Percentiles rank a stretch among this genome's conserved stretches.
Conservation (phyloP, 2,329 filamentous ascomycete species). For the Epichloe gansuensis region DNA sequence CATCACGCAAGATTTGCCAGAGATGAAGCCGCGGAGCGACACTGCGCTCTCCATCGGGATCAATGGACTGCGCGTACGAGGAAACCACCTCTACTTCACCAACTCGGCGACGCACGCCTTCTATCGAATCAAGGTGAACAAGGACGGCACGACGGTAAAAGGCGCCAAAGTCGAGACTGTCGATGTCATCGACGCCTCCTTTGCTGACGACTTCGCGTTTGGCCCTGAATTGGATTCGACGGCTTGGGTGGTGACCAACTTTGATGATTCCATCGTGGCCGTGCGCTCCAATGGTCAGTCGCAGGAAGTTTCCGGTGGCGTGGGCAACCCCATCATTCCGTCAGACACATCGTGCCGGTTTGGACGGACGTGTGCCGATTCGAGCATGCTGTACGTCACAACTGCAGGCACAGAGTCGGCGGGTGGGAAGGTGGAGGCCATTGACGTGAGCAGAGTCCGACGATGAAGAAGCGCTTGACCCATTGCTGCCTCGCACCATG, state of each 20-base stretch:
- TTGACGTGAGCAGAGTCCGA: neutral
- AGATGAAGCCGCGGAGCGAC: constrained; percentile 29
- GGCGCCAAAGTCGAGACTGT: constrained; percentile 8
- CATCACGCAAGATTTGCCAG: constrained; percentile 10
- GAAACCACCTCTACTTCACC: constrained; percentile 32
- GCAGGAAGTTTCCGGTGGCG: neutral
- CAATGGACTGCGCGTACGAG: constrained; percentile 27
- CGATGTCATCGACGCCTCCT: constrained; percentile 3
- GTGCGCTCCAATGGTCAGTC: constrained; percentile 3
- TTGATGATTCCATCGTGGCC: constrained; percentile 6
- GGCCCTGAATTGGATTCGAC: neutral
- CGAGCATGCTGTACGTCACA: constrained; percentile 3
- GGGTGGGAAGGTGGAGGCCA: neutral
- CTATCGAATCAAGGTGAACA: constrained; percentile 8
- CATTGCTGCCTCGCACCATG: too few species aligned
- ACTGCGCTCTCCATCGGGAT: constrained; percentile 16
- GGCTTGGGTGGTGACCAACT: constrained; percentile 10
- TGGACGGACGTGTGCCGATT: neutral
- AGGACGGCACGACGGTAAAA: neutral
- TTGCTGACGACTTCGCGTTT: constrained; percentile 13
- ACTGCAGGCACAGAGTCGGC: neutral
- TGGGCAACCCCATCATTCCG: neutral
- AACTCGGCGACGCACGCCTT: constrained; percentile 28
- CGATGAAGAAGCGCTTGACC: neutral
- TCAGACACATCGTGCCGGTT: neutral